Evolutionary conservation across 2,329 filamentous ascomycete species (phyloP), one percentile per base, ranked within the genome.

Genomic region (Pyrenophora teres): DNA sequence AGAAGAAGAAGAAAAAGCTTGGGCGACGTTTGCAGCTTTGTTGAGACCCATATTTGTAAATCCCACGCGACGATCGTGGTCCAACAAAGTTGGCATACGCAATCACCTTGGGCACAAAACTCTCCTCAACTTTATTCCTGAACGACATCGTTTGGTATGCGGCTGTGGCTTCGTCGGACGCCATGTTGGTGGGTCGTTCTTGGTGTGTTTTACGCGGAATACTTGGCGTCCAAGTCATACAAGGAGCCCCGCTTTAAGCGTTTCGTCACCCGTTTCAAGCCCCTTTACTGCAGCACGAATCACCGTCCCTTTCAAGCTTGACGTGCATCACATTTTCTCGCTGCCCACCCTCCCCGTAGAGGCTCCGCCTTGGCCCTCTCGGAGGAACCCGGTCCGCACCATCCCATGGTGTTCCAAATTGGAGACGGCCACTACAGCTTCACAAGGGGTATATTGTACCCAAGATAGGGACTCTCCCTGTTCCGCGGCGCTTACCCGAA

Each of bases 211-310:
- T 59, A 63, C 59, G 61, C 60, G 62, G 63, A 60, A 60, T 64
- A 54, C 69, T 70, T 69, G 68, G 69, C 67, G 57, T 50, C 46
- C 45, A 55, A 42, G 51, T 55, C 63, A 69, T 56, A 64, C 66
- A 63, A 50, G 37, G 53, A 55, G 62, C 53, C 64, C 64, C 67
- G 62, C 67, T 60, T 65, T 63, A 51, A 54, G 50, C 52, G 69
- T 71, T 71, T 70, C 67, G 64, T 65, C 63, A 55, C 48, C 57
- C 50, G 69, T 71, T 71, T 70, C 67, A 67, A 60, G 33, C 51
- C 54, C 62, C 56, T 47, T 58, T 44, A 57, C 54, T 54, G 54
- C 46, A 52, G 44, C 61, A 52, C 57, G 57, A 59, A 59, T 55
- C 57, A 60, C 44, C 46, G 50, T 51, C 21, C 21, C 36, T 36